Conservation (phyloP, 345 rosid species). For the Syzygium oleosum region DNA sequence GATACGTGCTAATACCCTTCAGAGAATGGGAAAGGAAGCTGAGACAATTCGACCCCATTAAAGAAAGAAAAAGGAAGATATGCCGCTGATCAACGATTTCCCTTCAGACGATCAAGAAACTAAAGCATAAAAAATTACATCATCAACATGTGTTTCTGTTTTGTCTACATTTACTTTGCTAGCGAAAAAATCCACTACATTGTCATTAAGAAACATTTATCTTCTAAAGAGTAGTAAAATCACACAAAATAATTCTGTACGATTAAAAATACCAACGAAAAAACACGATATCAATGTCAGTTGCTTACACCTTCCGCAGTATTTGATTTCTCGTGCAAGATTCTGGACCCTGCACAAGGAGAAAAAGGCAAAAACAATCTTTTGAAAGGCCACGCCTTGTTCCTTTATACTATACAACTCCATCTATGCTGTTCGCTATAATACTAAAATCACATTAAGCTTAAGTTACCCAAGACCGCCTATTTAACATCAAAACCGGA, state of each 20-base stretch:
- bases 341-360: constrained; percentile 28
- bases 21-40: constrained; percentile 4
- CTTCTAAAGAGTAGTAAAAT: background rate
- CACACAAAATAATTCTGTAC: background rate
- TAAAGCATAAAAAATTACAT: background rate
- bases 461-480: background rate
- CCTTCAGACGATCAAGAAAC: background rate
- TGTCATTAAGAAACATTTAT: background rate
- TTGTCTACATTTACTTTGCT: background rate
- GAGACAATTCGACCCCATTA: background rate
- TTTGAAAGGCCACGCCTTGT: background rate
- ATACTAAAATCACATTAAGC: background rate
- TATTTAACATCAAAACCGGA: background rate
- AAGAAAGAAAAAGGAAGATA: background rate
- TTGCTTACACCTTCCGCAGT: constrained; percentile 46
- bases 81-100: background rate
- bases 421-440: background rate
- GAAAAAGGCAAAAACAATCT: background rate
- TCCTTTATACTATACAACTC: background rate
- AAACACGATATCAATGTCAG: constrained; percentile 11
- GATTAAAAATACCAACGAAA: background rate
- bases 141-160: background rate
- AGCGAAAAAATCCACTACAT: background rate
- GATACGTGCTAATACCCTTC: constrained; percentile 82
- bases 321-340: constrained; percentile 18